A percentile compares a stretch with the other conserved stretches of the same genome.
Evolutionary conservation across 164 flowering plant genomes (phyloP).

Genomic region (Akebia trifoliata): DNA sequence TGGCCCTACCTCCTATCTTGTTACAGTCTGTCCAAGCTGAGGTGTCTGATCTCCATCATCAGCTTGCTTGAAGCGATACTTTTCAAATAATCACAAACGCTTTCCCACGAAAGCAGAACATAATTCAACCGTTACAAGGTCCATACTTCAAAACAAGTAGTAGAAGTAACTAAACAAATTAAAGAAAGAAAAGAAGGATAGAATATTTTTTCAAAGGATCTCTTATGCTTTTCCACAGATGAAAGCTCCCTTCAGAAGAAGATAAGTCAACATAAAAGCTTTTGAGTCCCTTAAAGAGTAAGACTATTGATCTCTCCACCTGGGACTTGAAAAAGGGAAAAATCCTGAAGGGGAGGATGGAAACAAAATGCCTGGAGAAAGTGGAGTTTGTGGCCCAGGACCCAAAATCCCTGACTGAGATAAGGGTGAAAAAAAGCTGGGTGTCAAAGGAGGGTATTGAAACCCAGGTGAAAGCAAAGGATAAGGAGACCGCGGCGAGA

Average conservation of each 20-base stretch:
- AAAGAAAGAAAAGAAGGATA: no score
- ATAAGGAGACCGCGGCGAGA: conserved; percentile 76
- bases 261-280: neutral
- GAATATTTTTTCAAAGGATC: conserved; percentile 19
- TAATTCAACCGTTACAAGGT: conserved; percentile 20
- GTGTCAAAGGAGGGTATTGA: conserved; percentile 66
- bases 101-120: conserved; percentile 5
- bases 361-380: conserved; percentile 66
- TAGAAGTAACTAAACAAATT: no score
- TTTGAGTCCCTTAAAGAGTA: neutral
- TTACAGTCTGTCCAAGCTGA: conserved; percentile 15
- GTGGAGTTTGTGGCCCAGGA: conserved; percentile 81
- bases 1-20: conserved; percentile 27
- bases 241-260: no score
- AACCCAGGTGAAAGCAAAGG: conserved; percentile 72
- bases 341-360: conserved; percentile 78
- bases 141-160: conserved; percentile 19
- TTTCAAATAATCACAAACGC: conserved; percentile 9
- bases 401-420: conserved; percentile 80
- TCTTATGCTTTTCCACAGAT: conserved; percentile 8
- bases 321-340: conserved; percentile 68
- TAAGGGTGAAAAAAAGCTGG: conserved; percentile 54
- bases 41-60: no score
- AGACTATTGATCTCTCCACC: conserved; percentile 70
- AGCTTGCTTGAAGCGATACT: conserved; percentile 11